Percentiles rank a stretch among this genome's conserved stretches.
Conservation (phyloP, 2,329 filamentous ascomycete species). For the Eutypella sp. region DNA sequence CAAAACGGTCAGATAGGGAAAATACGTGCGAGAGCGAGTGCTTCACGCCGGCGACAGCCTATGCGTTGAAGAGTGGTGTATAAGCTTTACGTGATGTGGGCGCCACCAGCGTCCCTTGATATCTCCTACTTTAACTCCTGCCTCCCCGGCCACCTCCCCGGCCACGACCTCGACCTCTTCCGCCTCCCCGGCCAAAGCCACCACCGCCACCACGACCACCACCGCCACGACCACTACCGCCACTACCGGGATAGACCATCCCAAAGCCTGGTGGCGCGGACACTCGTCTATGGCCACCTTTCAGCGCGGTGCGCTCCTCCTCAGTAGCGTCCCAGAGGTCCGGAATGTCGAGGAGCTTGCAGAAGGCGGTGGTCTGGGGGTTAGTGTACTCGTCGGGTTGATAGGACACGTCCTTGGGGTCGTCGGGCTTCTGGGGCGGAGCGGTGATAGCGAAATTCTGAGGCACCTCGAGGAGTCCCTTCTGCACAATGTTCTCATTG, state of each 20-base stretch:
- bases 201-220: constrained; percentile 25
- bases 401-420: constrained; percentile 53
- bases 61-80: no score
- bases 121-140: no score
- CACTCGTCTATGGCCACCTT: no score
- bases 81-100: no score
- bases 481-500: constrained; percentile 63
- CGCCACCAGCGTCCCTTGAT: no score
- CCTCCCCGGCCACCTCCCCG: constrained; percentile 29
- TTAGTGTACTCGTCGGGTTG: constrained; percentile 79
- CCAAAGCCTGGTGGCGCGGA: no score
- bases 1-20: no score
- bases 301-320: constrained; percentile 61
- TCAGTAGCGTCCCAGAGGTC: constrained; percentile 72
- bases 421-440: constrained; percentile 57
- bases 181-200: constrained; percentile 25
- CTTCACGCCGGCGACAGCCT: no score
- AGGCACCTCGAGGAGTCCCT: constrained; percentile 62
- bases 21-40: no score
- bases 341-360: constrained; percentile 67
- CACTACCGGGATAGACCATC: constrained; percentile 7
- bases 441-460: constrained; percentile 75
- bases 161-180: constrained; percentile 30
- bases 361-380: constrained; percentile 79
- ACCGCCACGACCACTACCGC: constrained; percentile 22